Evolutionary conservation across 2,329 filamentous ascomycete species (phyloP).

Genomic region (Scedosporium dehoogii): DNA sequence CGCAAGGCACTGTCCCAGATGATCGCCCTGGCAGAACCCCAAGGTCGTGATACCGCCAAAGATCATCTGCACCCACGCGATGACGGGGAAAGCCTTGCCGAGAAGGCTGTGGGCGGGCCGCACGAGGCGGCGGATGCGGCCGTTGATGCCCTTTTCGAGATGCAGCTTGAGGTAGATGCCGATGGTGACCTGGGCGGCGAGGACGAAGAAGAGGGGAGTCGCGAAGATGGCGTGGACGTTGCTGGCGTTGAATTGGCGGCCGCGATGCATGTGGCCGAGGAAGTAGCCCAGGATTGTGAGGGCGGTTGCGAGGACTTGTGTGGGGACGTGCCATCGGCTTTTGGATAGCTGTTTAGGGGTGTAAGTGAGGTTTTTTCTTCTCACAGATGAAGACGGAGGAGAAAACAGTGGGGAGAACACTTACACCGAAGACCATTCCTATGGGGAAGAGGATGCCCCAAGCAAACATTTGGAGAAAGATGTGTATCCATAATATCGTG

Average conservation of each 20-base stretch:
- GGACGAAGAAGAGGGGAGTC: slow-evolving; percentile 67
- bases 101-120: slow-evolving; percentile 68
- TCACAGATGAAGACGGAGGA: neutral
- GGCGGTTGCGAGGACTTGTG: slow-evolving; percentile 64
- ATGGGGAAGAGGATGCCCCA: slow-evolving; percentile 90
- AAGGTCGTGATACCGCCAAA: slow-evolving; percentile 89
- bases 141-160: slow-evolving; percentile 74
- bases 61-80: slow-evolving; percentile 87
- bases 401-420: slow-evolving; percentile 20
- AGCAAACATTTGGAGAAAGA: slow-evolving; percentile 73
- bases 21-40: slow-evolving; percentile 87
- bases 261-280: slow-evolving; percentile 82
- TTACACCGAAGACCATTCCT: slow-evolving; percentile 89
- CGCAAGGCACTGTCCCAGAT: slow-evolving; percentile 83
- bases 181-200: slow-evolving; percentile 66
- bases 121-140: slow-evolving; percentile 61
- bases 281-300: slow-evolving; percentile 80
- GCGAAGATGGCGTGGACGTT: slow-evolving; percentile 81
- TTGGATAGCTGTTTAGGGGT: slow-evolving; percentile 59
- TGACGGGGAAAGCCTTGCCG: slow-evolving; percentile 78
- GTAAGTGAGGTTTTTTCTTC: slow-evolving; percentile 2
- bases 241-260: slow-evolving; percentile 64
- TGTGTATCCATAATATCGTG: slow-evolving; percentile 84
- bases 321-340: slow-evolving; percentile 87
- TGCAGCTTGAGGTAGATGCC: slow-evolving; percentile 86